Evolutionary conservation across 371 early-diverging fungal species (phyloP), one percentile per base, ranked within the genome.

Genomic region (Rhizopus microsporus): DNA sequence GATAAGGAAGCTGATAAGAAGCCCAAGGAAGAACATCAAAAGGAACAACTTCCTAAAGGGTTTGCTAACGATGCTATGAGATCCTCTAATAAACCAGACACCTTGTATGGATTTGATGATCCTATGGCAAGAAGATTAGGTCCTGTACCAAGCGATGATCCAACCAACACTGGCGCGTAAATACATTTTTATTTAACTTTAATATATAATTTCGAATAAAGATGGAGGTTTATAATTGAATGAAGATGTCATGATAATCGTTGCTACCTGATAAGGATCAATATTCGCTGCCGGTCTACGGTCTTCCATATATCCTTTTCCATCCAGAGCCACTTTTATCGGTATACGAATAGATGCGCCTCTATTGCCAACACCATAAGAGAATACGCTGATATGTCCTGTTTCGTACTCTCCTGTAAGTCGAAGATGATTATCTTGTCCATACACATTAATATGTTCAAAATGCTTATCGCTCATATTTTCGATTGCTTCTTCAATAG

Each of bases 301-400:
- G 54, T 79, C 80, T 62, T 79, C 80, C 52, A 76, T 58, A 52
- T 80, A 80, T 7, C 80, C 80, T 50, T 69, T 71, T 15, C 80
- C 80, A 47, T 64, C 60, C 38, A 68, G 59, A 29, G 74, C 74
- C 5, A 77, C 77, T 29, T 64, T 71, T 43, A 75, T 59, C 8
- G 80, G 78, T 55, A 81, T 81, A 51, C 81, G 75, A 44, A 81
- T 81, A 23, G 80, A 79, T 3, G 78, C 77, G 12, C 81, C 81
- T 34, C 81, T 67, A 55, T 81, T 72, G 16, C 76, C 81, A 6
- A 79, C 67, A 29, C 81, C 81, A 55, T 60, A 76, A 0, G 71
- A 69, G 57, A 81, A 81, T 3, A 70, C 71, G 31, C 59, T 56
- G 44, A 81, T 81, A 56, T 80, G 75, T 47, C 80, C 81, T 23